These are phyloP conservation scores for Pistacia atlantica DNA, from an alignment of 345 rosid species.

Conservation along the genomic window DNA sequence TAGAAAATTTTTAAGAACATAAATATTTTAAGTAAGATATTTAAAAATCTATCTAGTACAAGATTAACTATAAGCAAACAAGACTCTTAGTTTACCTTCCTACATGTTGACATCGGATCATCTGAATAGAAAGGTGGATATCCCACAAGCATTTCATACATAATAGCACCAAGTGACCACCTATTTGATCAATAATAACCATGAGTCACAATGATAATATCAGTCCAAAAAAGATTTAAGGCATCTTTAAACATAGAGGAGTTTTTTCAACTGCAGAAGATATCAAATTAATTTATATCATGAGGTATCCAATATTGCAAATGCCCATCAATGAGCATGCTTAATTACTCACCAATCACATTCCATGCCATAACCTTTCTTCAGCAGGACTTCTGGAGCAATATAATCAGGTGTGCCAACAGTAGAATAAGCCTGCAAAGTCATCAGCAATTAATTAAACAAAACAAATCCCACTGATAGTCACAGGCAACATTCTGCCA, in stretches of 20 bases:
- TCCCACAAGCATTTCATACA: constrained; percentile 96
- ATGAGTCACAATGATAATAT: constrained; percentile 18
- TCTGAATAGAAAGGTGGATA: constrained; percentile 99
- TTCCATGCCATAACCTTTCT: constrained; percentile 98
- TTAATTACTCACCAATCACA: constrained; percentile 81
- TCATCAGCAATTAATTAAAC: constrained; percentile 20
- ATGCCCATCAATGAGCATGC: background rate
- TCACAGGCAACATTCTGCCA: constrained; percentile 11
- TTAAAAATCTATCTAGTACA: too few species aligned
- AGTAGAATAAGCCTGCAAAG: constrained; percentile 92
- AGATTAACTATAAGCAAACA: background rate
- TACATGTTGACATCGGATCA: constrained; percentile 95
- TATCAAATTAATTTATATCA: constrained; percentile 9
- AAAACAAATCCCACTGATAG: constrained; percentile 11
- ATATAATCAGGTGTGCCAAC: constrained; percentile 98
- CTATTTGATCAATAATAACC: constrained; percentile 40
- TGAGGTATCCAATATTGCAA: constrained; percentile 2
- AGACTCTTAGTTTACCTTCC: constrained; percentile 55
- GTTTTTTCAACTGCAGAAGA: background rate
- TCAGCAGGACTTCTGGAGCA: constrained; percentile 92
- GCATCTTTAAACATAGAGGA: constrained; percentile 3
- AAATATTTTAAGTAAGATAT: too few species aligned
- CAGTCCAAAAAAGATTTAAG: constrained; percentile 7
- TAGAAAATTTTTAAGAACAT: too few species aligned
- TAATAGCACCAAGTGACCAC: constrained; percentile 99